Percentiles rank a stretch among this genome's conserved stretches.
These are phyloP conservation scores for Agaricales sp. DNA, from an alignment of 1,284 basidiomycete genomes.

Conservation along the genomic window DNA sequence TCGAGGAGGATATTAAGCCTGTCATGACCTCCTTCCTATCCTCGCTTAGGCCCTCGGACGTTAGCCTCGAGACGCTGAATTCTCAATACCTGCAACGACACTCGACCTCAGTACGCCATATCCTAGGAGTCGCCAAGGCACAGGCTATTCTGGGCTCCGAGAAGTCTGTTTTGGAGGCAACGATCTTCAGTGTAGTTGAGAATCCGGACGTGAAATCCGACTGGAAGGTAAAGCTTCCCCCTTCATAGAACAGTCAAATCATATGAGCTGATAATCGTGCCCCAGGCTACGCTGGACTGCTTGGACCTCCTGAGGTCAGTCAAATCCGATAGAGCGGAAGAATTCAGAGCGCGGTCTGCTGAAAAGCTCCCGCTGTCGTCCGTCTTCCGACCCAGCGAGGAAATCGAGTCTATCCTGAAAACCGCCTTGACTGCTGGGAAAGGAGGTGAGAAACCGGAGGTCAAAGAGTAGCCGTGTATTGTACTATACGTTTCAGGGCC, in stretches of 20 bases:
- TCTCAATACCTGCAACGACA: constrained; percentile 66
- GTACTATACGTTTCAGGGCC: neutral
- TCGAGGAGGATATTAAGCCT: constrained; percentile 32
- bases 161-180: constrained; percentile 46
- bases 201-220: constrained; percentile 28
- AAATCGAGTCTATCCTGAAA: neutral
- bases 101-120: constrained; percentile 34
- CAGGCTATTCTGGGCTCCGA: constrained; percentile 35
- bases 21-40: constrained; percentile 35
- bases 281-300: neutral
- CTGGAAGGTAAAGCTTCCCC: neutral
- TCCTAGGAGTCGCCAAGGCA: constrained; percentile 55
- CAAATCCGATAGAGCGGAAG: neutral
- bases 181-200: constrained; percentile 41
- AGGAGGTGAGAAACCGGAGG: neutral
- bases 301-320: neutral
- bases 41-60: constrained; percentile 43
- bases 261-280: neutral
- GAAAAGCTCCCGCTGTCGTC: neutral
- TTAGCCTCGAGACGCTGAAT: constrained; percentile 59
- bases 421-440: no score
- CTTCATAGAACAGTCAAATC: neutral
- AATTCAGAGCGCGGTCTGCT: neutral
- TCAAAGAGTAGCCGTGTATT: neutral
- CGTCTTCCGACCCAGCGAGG: neutral